These are phyloP conservation scores for Leccinum rimulosum DNA, from an alignment of 768 basidiomycete species.

Conservation along the genomic window DNA sequence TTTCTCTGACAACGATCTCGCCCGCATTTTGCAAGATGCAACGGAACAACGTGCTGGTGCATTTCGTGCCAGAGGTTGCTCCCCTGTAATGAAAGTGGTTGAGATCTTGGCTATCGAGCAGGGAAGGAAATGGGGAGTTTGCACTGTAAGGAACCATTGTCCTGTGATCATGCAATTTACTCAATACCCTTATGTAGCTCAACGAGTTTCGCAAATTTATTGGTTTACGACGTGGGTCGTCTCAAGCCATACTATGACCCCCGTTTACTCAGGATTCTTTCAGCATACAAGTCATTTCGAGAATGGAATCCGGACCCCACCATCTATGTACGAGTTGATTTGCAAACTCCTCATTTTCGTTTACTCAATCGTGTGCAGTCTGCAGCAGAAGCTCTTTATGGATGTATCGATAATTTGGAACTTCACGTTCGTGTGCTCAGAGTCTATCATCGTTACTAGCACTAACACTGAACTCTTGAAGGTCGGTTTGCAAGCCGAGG, in stretches of 20 bases:
- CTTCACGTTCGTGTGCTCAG: conserved; percentile 53
- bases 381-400: conserved; percentile 64
- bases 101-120: conserved; percentile 71
- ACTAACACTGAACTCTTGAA: conserved; percentile 19
- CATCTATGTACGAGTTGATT: conserved; percentile 45
- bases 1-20: conserved; percentile 64
- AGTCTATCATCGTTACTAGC: neutral
- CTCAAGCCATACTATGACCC: neutral
- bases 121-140: conserved; percentile 66
- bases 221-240: conserved; percentile 57
- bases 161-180: neutral
- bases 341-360: neutral
- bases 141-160: conserved; percentile 47
- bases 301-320: conserved; percentile 69
- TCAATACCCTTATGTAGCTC: conserved; percentile 35
- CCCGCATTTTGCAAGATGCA: conserved; percentile 58
- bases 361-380: conserved; percentile 34
- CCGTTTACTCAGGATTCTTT: conserved; percentile 9
- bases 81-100: conserved; percentile 59
- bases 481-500: conserved; percentile 72
- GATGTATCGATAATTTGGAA: conserved; percentile 75
- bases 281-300: conserved; percentile 60
- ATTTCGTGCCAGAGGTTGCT: conserved; percentile 68
- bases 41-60: conserved; percentile 59
- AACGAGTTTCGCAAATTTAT: conserved; percentile 75